Evolutionary conservation across 352 stramenopile species (phyloP).

Genomic region (Phytophthora fragariae): DNA sequence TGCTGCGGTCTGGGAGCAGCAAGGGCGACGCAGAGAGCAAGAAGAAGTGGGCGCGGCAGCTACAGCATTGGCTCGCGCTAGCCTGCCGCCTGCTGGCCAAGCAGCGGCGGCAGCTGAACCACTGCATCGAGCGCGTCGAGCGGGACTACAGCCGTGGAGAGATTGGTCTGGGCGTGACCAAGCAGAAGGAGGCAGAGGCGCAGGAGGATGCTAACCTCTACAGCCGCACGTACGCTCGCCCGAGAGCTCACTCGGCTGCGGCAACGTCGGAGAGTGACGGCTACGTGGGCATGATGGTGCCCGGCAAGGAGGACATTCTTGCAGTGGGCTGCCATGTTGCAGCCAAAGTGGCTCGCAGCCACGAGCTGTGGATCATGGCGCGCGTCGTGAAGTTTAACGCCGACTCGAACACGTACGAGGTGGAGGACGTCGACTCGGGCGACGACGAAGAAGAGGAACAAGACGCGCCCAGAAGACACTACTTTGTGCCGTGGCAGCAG

Average conservation of each 20-base stretch:
- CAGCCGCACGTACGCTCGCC: slow-evolving; percentile 40
- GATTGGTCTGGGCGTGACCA: slow-evolving; percentile 34
- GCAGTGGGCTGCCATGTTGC: slow-evolving; percentile 64
- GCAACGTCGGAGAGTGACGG: slow-evolving; percentile 15
- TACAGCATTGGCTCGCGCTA: slow-evolving; percentile 72
- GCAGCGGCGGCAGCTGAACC: slow-evolving; percentile 59
- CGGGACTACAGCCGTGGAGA: slow-evolving; percentile 52
- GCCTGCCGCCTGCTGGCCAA: slow-evolving; percentile 62
- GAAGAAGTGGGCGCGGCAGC: slow-evolving; percentile 57
- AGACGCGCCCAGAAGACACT: slow-evolving; percentile 51
- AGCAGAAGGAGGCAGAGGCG: slow-evolving; percentile 25
- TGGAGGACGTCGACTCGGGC: slow-evolving; percentile 93
- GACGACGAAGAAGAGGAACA: slow-evolving; percentile 71
- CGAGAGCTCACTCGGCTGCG: slow-evolving; percentile 23
- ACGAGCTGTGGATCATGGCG: slow-evolving; percentile 94
- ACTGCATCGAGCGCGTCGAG: slow-evolving; percentile 66
- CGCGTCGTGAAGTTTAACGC: slow-evolving; percentile 90
- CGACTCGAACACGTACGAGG: slow-evolving; percentile 94
- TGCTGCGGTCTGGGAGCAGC: slow-evolving; percentile 39
- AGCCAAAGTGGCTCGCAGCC: slow-evolving; percentile 77
- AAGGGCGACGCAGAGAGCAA: slow-evolving; percentile 39
- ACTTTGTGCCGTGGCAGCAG: slow-evolving; percentile 78
- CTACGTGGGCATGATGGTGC: slow-evolving; percentile 27
- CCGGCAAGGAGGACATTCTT: slow-evolving; percentile 51
- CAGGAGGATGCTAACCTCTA: slow-evolving; percentile 44